These are phyloP conservation scores for Ramaria sp. DNA, from an alignment of 768 basidiomycete species.

Conservation along the genomic window DNA sequence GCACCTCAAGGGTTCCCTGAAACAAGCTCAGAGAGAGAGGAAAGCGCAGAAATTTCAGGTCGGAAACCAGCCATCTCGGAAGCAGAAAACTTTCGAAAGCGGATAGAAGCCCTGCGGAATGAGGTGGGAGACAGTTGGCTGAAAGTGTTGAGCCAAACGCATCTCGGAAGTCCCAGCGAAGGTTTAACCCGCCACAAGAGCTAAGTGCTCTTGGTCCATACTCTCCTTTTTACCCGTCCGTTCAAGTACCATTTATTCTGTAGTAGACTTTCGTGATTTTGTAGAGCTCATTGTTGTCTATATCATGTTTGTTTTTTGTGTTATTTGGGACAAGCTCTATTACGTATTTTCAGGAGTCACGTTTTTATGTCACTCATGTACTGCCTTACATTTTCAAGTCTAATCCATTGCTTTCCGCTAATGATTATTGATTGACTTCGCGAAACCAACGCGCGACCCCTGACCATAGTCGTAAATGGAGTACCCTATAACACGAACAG, in stretches of 20 bases:
- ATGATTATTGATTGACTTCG: slow-evolving; percentile 39
- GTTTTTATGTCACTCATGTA: not conserved
- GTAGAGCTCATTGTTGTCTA: not conserved
- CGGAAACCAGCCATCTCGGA: slow-evolving; percentile 17
- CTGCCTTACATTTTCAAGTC: not conserved
- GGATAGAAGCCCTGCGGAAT: slow-evolving; percentile 70
- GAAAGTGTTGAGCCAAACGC: slow-evolving; percentile 70
- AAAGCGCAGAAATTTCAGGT: not conserved
- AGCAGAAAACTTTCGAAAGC: slow-evolving; percentile 63
- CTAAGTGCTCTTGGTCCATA: not conserved
- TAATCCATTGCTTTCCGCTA: not conserved
- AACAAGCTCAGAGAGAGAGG: not conserved
- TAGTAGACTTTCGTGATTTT: not conserved
- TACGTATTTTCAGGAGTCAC: not conserved
- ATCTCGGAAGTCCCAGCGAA: slow-evolving; percentile 13
- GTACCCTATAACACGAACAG: slow-evolving; percentile 34
- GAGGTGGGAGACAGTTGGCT: slow-evolving; percentile 90
- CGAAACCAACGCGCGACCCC: slow-evolving; percentile 44
- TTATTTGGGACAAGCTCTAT: not conserved
- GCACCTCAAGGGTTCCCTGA: slow-evolving; percentile 13
- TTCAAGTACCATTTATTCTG: not conserved
- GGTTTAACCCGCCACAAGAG: not conserved
- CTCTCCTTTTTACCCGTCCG: not conserved
- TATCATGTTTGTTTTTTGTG: not conserved
- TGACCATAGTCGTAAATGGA: slow-evolving; percentile 49